Percentiles rank a stretch among this genome's conserved stretches.
Evolutionary conservation across 495 filamentous ascomycete species (phyloP).

Genomic region (Acidiella bohemica): DNA sequence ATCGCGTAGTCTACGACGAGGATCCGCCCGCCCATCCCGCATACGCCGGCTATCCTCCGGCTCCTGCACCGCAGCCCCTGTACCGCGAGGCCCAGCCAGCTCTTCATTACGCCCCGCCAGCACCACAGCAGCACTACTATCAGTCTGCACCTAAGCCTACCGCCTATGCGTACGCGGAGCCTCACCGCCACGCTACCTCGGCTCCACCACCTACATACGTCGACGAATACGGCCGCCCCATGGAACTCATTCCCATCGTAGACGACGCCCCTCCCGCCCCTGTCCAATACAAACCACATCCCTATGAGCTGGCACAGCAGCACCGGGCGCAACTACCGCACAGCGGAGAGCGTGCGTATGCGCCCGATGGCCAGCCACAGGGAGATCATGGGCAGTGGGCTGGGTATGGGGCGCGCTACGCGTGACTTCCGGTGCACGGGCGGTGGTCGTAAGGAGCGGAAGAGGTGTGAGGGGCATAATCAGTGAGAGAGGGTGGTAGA

Average conservation of each 20-base stretch:
- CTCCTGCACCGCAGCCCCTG: neutral
- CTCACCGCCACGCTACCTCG: slow-evolving; percentile 1
- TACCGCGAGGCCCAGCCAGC: neutral
- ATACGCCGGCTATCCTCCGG: no score
- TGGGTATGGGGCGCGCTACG: no score
- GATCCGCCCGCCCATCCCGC: no score
- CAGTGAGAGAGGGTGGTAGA: no score
- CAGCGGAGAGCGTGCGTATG: neutral
- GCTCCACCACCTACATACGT: slow-evolving; percentile 4
- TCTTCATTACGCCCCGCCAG: neutral
- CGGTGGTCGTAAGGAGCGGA: no score
- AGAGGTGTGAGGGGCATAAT: no score
- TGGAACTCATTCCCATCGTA: slow-evolving; percentile 8
- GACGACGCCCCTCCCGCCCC: slow-evolving; percentile 9
- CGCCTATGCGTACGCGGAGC: neutral
- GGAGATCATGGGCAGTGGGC: no score
- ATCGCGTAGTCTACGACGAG: slow-evolving; percentile 8
- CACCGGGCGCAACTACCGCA: no score
- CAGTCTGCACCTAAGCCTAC: slow-evolving; percentile 3
- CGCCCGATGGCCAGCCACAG: no score
- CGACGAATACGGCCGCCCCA: slow-evolving; percentile 9
- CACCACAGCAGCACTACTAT: neutral
- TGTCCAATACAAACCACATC: slow-evolving; percentile 12
- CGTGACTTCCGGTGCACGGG: no score
- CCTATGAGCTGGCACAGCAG: no score